Conservation (phyloP, 1,139 yeast species). For the Starmera stellimalicola region DNA sequence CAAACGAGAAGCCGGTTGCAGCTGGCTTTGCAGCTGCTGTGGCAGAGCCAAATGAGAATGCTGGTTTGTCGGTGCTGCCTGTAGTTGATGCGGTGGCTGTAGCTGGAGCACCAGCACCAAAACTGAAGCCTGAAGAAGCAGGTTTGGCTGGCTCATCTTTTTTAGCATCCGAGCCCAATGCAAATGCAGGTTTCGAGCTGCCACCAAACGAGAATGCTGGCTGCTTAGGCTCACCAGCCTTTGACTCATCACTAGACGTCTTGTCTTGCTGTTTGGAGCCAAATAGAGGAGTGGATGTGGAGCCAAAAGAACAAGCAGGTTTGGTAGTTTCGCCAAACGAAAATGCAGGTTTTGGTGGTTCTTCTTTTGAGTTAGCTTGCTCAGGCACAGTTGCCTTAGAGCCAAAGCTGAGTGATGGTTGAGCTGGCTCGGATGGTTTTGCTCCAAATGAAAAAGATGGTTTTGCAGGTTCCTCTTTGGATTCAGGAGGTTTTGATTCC, state of each 20-base stretch:
- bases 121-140: neutral
- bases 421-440: no score
- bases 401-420: no score
- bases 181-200: neutral
- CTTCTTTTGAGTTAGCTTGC: neutral
- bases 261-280: neutral
- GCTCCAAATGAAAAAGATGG: constrained; percentile 2
- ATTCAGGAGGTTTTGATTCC: neutral
- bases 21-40: constrained; percentile 1
- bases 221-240: no score
- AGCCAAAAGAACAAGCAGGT: constrained; percentile 7
- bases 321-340: constrained; percentile 8
- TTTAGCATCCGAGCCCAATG: constrained; percentile 2
- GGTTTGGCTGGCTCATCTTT: constrained; percentile 1
- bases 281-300: constrained; percentile 1
- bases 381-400: neutral
- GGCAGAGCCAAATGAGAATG: constrained; percentile 2
- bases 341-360: constrained; percentile 6
- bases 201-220: no score
- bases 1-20: neutral
- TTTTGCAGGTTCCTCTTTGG: no score
- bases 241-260: no score
- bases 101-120: neutral
- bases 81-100: neutral
- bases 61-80: neutral